Evolutionary conservation across 2,329 filamentous ascomycete genomes (phyloP), one percentile per base, ranked within the genome.

Genomic region (Exserohilum turcica): DNA sequence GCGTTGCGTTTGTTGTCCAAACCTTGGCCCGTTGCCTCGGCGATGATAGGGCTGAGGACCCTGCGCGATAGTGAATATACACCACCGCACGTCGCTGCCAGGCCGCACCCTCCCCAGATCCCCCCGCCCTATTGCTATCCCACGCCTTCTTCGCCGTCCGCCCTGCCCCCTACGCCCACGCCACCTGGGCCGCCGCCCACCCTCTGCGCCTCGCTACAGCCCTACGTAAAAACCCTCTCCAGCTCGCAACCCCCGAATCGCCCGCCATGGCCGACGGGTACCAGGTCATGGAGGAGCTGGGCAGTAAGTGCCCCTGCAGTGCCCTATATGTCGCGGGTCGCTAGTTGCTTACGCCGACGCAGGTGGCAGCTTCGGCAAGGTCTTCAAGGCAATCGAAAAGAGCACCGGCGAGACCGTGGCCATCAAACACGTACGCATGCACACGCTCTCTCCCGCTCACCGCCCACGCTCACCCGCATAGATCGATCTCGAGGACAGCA

Each of bases 401-500:
- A 80, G 86, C 24, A 97, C 93, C 1, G 93, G 93, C 60, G 92
- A 97, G 68, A 89, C 92, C 35, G 94, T 97, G 48, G 94, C 94
- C 28, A 94, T 99, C 76, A 99, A 99, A 78, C 91, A 96, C 81
- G 92, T 94, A 81, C 81, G 92, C 94, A 81, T 70, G 89, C 48
- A 29, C 27, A n/a, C 36, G 33, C 27, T 12, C 18, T 27, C 31
- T 38, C 37, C 38, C 44, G 24, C 36, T 13, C 38, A 16, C 28
- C 49, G 50, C 60, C 38, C 19, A 37, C 56, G 19, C 52, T 65
- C 33, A 65, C 37, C 16, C 43, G 16, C 38, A 18, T 33, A 97
- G 92, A 97, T 99, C 75, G 94, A 99, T 75, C 90, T 99, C 71
- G 94, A 99, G 78, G 96, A 93, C 53, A 97, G 92, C 80, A 93